These are phyloP conservation scores for Santalum album DNA, from an alignment of 164 flowering plant species.

Conservation along the genomic window DNA sequence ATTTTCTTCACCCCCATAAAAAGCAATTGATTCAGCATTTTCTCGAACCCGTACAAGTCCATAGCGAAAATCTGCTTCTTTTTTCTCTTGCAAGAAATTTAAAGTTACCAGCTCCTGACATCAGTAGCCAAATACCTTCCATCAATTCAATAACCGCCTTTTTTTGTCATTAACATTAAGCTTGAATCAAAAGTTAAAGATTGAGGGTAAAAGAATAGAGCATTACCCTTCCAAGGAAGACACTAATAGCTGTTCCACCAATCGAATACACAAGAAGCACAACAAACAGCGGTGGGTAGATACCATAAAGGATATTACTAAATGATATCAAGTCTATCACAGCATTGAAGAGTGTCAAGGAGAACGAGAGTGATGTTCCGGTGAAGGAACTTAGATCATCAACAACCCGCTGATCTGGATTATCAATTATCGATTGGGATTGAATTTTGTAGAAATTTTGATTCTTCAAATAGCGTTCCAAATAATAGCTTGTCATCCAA, in stretches of 20 bases:
- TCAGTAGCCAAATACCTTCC: conserved; percentile 1
- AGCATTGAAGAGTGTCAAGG: conserved; percentile 82
- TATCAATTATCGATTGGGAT: conserved; percentile 84
- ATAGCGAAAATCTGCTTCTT: conserved; percentile 97
- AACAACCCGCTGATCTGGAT: conserved; percentile 97
- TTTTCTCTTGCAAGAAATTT: conserved; percentile 96
- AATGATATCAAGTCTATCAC: conserved; percentile 88
- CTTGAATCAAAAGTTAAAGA: background rate
- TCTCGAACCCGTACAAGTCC: conserved; percentile 96
- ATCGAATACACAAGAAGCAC: conserved; percentile 77
- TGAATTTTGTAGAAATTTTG: conserved; percentile 83
- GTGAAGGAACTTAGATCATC: conserved; percentile 96
- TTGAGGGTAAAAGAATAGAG: background rate
- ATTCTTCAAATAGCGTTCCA: conserved; percentile 78
- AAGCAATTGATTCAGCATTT: conserved; percentile 98
- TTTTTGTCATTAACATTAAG: background rate
- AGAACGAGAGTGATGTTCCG: conserved; percentile 90
- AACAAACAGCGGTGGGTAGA: conserved; percentile 87
- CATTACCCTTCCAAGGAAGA: conserved; percentile 82
- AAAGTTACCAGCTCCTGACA: conserved; percentile 73
- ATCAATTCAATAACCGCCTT: background rate
- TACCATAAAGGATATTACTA: conserved; percentile 84
- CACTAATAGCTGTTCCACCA: conserved; percentile 91
- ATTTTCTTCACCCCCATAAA: conserved; percentile 90
- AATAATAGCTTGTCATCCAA: conserved; percentile 92